These are phyloP conservation scores for Selenicereus undatus DNA, from an alignment of 148 eudicot genomes.

Conservation along the genomic window DNA sequence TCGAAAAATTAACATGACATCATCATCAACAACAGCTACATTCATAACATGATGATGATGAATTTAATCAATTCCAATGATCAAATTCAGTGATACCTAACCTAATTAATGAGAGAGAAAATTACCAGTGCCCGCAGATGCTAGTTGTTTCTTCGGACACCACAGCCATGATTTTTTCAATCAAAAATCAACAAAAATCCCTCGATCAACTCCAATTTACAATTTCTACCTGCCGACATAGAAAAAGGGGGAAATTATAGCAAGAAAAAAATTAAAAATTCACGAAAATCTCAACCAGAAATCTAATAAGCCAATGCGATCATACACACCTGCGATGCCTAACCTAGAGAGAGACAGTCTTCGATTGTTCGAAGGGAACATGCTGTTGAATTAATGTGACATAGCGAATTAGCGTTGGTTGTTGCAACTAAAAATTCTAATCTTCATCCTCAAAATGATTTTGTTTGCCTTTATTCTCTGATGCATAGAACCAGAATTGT, in stretches of 20 bases:
- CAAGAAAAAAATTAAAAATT: not conserved
- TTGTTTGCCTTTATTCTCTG: not conserved
- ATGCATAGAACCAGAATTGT: not conserved
- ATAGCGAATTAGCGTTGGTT: not conserved
- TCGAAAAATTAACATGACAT: not conserved
- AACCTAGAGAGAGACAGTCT: not conserved
- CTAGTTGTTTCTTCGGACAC: conserved; percentile 44
- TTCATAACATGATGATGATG: not conserved
- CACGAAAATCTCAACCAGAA: not conserved
- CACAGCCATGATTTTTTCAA: conserved; percentile 45
- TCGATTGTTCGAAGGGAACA: not conserved
- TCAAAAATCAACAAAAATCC: conserved; percentile 4
- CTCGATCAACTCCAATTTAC: conserved; percentile 16
- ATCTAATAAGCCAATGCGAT: not conserved
- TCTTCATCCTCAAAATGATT: not conserved
- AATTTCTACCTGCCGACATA: conserved; percentile 16
- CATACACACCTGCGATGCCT: not conserved
- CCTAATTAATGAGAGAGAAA: not conserved
- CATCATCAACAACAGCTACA: not conserved
- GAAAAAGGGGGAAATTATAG: not conserved
- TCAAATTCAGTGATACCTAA: not conserved
- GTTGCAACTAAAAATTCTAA: conserved; percentile 4
- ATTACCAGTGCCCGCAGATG: conserved; percentile 71
- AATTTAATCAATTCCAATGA: not conserved
- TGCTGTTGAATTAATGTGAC: not conserved